Base-by-base conservation (phyloP, 257 asterid genomes). In the Galeopsis tetrahit region DNA sequence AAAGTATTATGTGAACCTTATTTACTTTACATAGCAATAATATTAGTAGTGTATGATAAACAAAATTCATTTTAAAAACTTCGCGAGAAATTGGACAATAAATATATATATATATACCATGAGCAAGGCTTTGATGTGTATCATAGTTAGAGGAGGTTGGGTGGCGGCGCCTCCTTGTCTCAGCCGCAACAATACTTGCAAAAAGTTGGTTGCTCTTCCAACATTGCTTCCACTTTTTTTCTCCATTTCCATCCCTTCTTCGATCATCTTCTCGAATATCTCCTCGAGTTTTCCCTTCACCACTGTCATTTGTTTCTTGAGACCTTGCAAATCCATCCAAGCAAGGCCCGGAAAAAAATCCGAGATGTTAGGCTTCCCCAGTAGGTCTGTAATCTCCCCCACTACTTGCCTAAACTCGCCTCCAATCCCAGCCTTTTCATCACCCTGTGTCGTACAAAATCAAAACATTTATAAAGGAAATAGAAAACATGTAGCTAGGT, bases 51-150 rank as follows among this genome's bases (percentile, higher is more conserved):
- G 28, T 3, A 3, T 4, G 5, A 3, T 4, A 7, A 39, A 39
- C 43, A 39, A 39, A 0, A 38, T 38, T 2, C 7, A 4, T 39
- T 7, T 39, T 39, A 39, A 21, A 55, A 6, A 14, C 31, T 14
- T 36, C 1, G 7, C 39, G 33, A 28, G 32, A 65, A 31, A 46
- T 43, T 42, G 31, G 31, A 32, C 3, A 36, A n/a, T 31, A 21
- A 21, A 39, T 38, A 15, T 63, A n/a, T 31, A 21, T 0, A 39
- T 38, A 15, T 63, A n/a, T 81, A 89, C 96, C 89, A 85, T 62
- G 57, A 89, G 85, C 21, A 89, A 75, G 49, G 92, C 86, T 84
- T 85, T 89, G 77, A 89, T 49, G 44, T 87, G 90, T 59, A 61
- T 60, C 83, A 85, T 80, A n/a, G 90, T 87, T 3, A 89, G 39